phyloP scores from a whole-genome alignment of 441 rosid genomes.

The Syzygium syzygioides region DNA sequence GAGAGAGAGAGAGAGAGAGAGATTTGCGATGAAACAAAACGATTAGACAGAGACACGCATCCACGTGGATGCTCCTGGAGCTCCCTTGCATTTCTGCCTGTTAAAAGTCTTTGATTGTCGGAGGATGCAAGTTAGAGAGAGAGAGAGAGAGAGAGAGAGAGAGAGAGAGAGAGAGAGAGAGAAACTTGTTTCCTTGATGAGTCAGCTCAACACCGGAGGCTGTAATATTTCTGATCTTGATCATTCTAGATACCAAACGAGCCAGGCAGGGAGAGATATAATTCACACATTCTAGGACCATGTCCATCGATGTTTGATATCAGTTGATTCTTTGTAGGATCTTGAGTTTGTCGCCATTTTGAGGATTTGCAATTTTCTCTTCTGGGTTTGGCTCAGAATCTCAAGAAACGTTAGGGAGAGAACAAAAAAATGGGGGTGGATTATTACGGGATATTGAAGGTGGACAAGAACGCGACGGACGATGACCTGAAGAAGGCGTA shows the following conservation, averaged over 20 bases:
- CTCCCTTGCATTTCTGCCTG: background rate
- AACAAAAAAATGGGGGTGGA: constrained; percentile 59
- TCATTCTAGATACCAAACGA: background rate
- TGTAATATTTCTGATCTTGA: background rate
- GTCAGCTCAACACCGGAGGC: background rate
- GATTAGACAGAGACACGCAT: background rate
- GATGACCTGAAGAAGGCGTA: constrained; percentile 91
- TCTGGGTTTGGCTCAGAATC: background rate
- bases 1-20: background rate
- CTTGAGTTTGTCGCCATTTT: background rate
- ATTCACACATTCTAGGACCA: background rate
- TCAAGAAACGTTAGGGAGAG: background rate
- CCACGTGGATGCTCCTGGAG: background rate
- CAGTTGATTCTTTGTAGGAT: background rate
- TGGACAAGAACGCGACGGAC: constrained; percentile 63
- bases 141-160: background rate
- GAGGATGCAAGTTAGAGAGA: background rate
- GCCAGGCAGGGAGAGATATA: background rate
- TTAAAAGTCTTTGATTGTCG: background rate
- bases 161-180: background rate
- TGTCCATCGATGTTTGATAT: background rate
- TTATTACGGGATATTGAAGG: constrained; percentile 73
- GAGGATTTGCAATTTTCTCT: background rate
- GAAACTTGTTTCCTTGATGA: too few species aligned
- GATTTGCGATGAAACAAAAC: too few species aligned